A percentile compares a stretch with the other conserved stretches of the same genome.
These are phyloP conservation scores for Leccinum pellstonianum DNA, from an alignment of 768 basidiomycete species.

Conservation along the genomic window DNA sequence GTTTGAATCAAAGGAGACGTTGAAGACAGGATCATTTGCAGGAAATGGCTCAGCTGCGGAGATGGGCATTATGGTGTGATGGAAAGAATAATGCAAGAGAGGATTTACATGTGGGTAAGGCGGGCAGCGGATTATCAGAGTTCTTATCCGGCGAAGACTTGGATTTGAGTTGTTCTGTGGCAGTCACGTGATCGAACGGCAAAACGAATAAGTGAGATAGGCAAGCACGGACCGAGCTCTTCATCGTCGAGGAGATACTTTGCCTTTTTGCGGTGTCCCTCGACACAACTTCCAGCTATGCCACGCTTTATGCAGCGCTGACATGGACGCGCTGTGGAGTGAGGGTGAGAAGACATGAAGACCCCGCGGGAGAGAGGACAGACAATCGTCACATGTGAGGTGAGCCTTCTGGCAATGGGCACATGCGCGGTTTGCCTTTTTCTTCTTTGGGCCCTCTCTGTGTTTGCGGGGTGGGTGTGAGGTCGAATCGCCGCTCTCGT, in stretches of 20 bases:
- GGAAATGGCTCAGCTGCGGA: slow-evolving; percentile 51
- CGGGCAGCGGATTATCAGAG: slow-evolving; percentile 29
- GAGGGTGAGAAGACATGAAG: slow-evolving; percentile 12
- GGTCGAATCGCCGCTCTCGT: slow-evolving; percentile 52
- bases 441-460: slow-evolving; percentile 85
- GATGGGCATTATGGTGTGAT: slow-evolving; percentile 12
- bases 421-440: slow-evolving; percentile 92
- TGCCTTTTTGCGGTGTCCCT: slow-evolving; percentile 96
- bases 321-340: slow-evolving; percentile 81
- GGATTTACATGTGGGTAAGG: slow-evolving; percentile 34
- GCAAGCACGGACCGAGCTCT: slow-evolving; percentile 67
- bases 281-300: slow-evolving; percentile 82
- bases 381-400: slow-evolving; percentile 97
- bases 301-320: slow-evolving; percentile 95
- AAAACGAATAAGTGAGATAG: slow-evolving; percentile 1
- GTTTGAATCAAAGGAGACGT: slow-evolving; percentile 58
- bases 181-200: slow-evolving; percentile 26
- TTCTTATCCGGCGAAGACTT: slow-evolving; percentile 29
- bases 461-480: slow-evolving; percentile 48
- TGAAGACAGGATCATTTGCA: slow-evolving; percentile 56
- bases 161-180: slow-evolving; percentile 42
- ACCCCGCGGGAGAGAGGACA: slow-evolving; percentile 33
- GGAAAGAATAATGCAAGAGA: not conserved
- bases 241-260: slow-evolving; percentile 95
- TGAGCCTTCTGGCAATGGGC: slow-evolving; percentile 97